A percentile compares a stretch with the other conserved stretches of the same genome.
These are phyloP conservation scores for Solanum infundibuliforme DNA, from an alignment of 257 asterid genomes.

Conservation along the genomic window DNA sequence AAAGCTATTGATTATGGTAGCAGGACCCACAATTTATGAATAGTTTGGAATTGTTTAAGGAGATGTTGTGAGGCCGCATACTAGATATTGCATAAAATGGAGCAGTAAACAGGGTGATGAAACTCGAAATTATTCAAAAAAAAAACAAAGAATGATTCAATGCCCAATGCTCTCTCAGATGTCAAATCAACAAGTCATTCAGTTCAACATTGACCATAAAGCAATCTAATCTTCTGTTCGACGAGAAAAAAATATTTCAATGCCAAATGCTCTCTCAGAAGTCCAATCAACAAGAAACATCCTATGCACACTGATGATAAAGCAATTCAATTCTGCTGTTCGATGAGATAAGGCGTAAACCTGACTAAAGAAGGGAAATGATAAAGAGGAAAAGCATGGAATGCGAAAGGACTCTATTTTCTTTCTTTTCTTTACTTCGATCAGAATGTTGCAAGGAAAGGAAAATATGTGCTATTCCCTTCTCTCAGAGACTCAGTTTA, in stretches of 20 bases:
- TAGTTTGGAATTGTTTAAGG: neutral
- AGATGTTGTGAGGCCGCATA: neutral
- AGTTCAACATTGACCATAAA: neutral
- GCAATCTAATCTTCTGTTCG: neutral
- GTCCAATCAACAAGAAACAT: neutral
- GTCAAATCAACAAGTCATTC: neutral
- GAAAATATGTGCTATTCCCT: neutral
- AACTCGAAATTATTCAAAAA: neutral
- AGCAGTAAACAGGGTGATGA: neutral
- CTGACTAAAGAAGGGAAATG: neutral
- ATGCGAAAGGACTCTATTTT: neutral
- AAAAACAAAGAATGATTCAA: neutral
- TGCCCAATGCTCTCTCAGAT: neutral
- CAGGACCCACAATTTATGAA: neutral
- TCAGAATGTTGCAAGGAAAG: neutral
- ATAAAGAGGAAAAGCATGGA: neutral
- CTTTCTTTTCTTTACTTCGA: neutral
- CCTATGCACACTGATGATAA: neutral
- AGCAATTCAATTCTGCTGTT: neutral
- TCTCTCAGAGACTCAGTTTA: neutral
- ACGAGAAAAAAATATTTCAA: neutral
- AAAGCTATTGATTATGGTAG: neutral
- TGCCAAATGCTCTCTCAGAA: neutral
- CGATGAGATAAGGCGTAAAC: neutral
- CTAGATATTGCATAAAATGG: neutral